Conservation (phyloP, 179 eudicot genomes). For the Beta macrorhiza region DNA sequence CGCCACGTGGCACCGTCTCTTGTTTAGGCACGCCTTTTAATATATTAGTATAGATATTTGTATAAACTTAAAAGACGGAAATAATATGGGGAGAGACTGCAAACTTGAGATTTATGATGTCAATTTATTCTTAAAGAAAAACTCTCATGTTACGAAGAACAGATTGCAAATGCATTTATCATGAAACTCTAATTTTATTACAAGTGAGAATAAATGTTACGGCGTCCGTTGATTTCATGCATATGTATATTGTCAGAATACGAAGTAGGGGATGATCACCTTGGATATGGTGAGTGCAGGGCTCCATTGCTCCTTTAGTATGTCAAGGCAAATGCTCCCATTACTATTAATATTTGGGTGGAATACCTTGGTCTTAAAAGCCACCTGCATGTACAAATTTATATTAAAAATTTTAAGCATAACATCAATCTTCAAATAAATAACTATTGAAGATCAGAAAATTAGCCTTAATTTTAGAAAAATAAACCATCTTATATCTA, state of each 20-base stretch:
- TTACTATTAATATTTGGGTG: conserved; percentile 73
- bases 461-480: neutral
- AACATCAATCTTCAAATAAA: neutral
- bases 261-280: conserved; percentile 37
- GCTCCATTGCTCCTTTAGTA: conserved; percentile 82
- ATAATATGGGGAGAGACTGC: too few species aligned
- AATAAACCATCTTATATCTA: neutral
- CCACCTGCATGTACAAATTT: conserved; percentile 45
- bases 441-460: neutral
- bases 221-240: neutral
- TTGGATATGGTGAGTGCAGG: conserved; percentile 88
- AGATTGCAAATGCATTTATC: neutral
- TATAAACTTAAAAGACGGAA: too few species aligned
- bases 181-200: neutral
- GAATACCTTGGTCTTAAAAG: conserved; percentile 70
- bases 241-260: conserved; percentile 16
- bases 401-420: neutral
- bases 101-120: too few species aligned
- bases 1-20: too few species aligned
- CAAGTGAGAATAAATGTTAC: too few species aligned
- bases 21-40: too few species aligned
- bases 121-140: too few species aligned
- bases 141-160: too few species aligned
- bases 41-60: too few species aligned
- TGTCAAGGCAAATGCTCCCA: conserved; percentile 76